Evolutionary conservation across 306 rosid genomes (phyloP).

Genomic region (Neltuma alba): DNA sequence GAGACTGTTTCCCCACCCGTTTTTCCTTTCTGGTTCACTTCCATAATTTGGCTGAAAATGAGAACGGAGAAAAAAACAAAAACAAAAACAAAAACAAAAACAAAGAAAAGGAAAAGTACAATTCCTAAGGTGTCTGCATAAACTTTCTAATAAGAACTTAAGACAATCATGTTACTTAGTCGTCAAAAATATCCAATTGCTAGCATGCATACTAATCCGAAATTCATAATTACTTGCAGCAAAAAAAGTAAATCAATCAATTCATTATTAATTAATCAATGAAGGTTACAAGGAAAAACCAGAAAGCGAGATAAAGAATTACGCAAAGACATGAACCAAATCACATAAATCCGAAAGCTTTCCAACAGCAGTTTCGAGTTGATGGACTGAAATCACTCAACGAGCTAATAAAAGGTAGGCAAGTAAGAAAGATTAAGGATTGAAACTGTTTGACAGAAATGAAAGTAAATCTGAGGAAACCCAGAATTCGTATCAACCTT

Average conservation of each 20-base stretch:
- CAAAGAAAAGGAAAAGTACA: neutral
- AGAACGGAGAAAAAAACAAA: too few relatives aligned
- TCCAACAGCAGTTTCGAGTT: neutral
- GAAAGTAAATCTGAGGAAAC: neutral
- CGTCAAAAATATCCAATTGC: neutral
- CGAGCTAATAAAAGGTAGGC: neutral
- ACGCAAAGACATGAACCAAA: neutral
- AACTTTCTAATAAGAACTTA: neutral
- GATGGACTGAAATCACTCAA: neutral
- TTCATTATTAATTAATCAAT: neutral
- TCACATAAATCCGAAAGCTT: neutral
- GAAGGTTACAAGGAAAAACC: conserved; percentile 1
- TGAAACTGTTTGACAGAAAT: conserved; percentile 13
- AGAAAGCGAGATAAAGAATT: neutral
- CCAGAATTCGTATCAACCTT: neutral
- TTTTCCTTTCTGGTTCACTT: neutral
- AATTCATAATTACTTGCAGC: neutral
- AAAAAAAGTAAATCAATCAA: neutral
- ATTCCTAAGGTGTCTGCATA: neutral
- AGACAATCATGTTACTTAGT: neutral
- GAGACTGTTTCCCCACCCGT: neutral
- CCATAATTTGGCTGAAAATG: neutral
- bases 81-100: too few relatives aligned
- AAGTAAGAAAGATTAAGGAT: neutral
- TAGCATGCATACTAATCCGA: neutral